Evolutionary conservation across 2,329 filamentous ascomycete genomes (phyloP).

Genomic region (Apiospora phragmitis): DNA sequence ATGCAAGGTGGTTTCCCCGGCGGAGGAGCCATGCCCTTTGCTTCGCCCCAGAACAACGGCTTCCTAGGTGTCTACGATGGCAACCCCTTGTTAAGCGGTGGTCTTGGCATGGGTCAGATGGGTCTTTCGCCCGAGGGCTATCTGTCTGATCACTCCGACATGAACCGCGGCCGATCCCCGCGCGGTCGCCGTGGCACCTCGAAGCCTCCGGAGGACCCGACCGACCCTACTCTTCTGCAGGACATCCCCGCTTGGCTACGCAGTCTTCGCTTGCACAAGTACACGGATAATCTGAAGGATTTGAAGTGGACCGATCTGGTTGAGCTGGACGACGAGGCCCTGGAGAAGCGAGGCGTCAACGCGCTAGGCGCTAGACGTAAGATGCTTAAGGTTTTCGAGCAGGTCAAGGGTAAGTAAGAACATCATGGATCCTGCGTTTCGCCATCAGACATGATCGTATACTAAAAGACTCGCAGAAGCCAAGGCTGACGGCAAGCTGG

Average conservation of each 20-base stretch:
- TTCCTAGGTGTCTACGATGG: conserved; percentile 89
- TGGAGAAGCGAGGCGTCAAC: conserved; percentile 92
- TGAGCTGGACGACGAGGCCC: conserved; percentile 86
- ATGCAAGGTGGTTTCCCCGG: conserved; percentile 66
- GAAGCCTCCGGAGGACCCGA: conserved; percentile 97
- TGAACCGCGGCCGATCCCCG: conserved; percentile 86
- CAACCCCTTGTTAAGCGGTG: conserved; percentile 67
- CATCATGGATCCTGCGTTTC: neutral
- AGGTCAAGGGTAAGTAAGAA: conserved; percentile 68
- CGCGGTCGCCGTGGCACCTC: conserved; percentile 90
- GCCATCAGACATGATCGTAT: neutral
- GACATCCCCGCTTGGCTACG: conserved; percentile 96
- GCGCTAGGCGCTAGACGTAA: conserved; percentile 92
- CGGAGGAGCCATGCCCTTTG: conserved; percentile 64
- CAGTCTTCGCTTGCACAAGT: conserved; percentile 94
- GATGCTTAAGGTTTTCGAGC: conserved; percentile 99
- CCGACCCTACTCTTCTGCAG: conserved; percentile 83
- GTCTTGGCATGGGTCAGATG: conserved; percentile 70
- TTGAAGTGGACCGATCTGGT: conserved; percentile 94
- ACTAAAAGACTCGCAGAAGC: conserved; percentile 56
- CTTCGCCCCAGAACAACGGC: conserved; percentile 90
- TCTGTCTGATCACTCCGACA: conserved; percentile 90
- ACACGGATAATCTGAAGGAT: conserved; percentile 97
- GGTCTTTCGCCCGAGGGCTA: conserved; percentile 79
- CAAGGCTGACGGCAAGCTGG: conserved; percentile 71